Evolutionary conservation across 2,329 filamentous ascomycete genomes (phyloP).

Genomic region (Bipolaris victoriae): DNA sequence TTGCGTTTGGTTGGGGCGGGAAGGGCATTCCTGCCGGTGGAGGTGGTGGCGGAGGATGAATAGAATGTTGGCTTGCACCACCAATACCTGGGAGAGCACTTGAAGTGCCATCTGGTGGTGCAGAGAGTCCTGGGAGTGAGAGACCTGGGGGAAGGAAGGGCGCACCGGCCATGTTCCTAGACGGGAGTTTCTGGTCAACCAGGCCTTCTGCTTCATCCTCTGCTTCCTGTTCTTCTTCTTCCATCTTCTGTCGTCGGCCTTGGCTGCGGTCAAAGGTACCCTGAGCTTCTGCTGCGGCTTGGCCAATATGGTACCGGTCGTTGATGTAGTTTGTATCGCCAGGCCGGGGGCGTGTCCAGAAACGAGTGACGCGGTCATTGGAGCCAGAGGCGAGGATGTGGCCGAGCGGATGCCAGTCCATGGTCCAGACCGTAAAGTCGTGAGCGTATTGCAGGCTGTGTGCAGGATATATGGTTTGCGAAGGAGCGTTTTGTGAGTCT

Average conservation of each 20-base stretch:
- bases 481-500: constrained; percentile 78
- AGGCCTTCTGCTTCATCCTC: constrained; percentile 94
- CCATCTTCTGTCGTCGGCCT: constrained; percentile 77
- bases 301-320: constrained; percentile 94
- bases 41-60: constrained; percentile 47
- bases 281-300: constrained; percentile 88
- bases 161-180: constrained; percentile 59
- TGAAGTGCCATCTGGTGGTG: constrained; percentile 52
- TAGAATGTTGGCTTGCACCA: constrained; percentile 41
- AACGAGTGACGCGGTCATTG: constrained; percentile 94
- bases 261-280: constrained; percentile 91
- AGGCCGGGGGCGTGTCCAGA: constrained; percentile 91
- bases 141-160: constrained; percentile 68
- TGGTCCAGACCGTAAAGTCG: constrained; percentile 94
- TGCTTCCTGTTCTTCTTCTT: constrained; percentile 91
- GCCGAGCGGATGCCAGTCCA: constrained; percentile 96
- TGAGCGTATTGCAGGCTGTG: constrained; percentile 88
- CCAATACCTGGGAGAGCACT: constrained; percentile 57
- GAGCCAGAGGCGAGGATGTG: constrained; percentile 95
- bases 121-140: constrained; percentile 41
- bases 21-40: constrained; percentile 35
- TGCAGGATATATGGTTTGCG: constrained; percentile 90
- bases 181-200: constrained; percentile 84
- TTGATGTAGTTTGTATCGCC: constrained; percentile 85
- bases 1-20: constrained; percentile 20